phyloP scores from a whole-genome alignment of 352 stramenopile species.

The Lagenidium giganteum region DNA sequence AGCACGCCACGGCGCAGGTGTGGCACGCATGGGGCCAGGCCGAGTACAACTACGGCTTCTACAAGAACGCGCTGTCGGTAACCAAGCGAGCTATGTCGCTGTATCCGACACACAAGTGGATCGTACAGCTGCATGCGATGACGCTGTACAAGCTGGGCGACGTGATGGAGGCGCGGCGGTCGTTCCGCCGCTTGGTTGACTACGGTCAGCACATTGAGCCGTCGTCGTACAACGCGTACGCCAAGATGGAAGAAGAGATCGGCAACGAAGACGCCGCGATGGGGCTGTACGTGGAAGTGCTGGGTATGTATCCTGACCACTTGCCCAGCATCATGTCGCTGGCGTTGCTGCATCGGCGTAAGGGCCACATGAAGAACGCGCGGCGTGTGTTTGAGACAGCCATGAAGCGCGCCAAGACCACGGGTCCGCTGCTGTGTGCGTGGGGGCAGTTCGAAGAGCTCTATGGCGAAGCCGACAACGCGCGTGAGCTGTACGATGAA shows the following conservation, averaged over 20 bases:
- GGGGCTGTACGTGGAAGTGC: constrained; percentile 52
- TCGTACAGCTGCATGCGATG: constrained; percentile 74
- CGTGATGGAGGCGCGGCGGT: constrained; percentile 61
- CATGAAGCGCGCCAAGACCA: constrained; percentile 49
- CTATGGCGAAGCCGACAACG: constrained; percentile 58
- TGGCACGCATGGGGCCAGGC: constrained; percentile 86
- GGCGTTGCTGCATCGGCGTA: constrained; percentile 55
- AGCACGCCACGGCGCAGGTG: constrained; percentile 59
- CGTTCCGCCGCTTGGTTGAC: constrained; percentile 69
- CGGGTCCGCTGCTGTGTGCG: constrained; percentile 47
- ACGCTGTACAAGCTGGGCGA: constrained; percentile 76
- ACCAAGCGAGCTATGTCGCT: constrained; percentile 48
- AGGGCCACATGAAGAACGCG: constrained; percentile 33
- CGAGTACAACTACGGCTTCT: constrained; percentile 73
- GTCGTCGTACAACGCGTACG: constrained; percentile 78
- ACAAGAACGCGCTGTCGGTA: constrained; percentile 69
- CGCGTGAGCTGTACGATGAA: constrained; percentile 69
- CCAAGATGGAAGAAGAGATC: constrained; percentile 77
- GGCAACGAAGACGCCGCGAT: constrained; percentile 65
- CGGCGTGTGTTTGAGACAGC: constrained; percentile 67
- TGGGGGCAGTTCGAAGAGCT: constrained; percentile 80
- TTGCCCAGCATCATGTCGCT: constrained; percentile 77
- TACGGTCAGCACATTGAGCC: constrained; percentile 67
- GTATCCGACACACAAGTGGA: constrained; percentile 81
- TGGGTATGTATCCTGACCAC: constrained; percentile 59